Evolutionary conservation across 306 rosid genomes (phyloP).

Genomic region (Coriaria nepalensis): DNA sequence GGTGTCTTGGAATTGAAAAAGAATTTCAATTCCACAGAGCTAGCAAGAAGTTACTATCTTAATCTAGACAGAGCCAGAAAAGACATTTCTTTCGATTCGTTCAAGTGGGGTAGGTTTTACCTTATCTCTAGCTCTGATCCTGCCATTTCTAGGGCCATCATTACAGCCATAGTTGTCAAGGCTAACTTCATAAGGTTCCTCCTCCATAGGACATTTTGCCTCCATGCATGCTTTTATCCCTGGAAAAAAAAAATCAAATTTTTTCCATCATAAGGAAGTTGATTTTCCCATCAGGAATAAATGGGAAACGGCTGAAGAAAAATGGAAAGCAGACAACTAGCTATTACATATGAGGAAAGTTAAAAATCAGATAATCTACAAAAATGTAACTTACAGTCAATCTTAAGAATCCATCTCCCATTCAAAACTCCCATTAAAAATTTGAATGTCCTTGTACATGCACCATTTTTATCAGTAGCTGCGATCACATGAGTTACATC

Average conservation of each 20-base stretch:
- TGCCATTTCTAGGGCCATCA: conserved; percentile 76
- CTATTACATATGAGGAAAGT: neutral
- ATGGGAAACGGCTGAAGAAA: neutral
- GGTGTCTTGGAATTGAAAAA: too few relatives aligned
- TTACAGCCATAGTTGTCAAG: conserved; percentile 74
- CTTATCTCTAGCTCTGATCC: conserved; percentile 41
- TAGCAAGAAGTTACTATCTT: too few relatives aligned
- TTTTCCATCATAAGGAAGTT: neutral
- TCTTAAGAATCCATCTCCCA: conserved; percentile 74
- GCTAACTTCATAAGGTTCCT: conserved; percentile 61
- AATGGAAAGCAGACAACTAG: too few relatives aligned
- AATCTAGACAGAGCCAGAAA: neutral
- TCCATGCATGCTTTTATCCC: conserved; percentile 76
- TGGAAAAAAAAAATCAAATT: conserved; percentile 25
- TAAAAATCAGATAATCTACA: neutral
- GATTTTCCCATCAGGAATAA: neutral
- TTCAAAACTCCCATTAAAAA: conserved; percentile 68
- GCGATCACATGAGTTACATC: conserved; percentile 82
- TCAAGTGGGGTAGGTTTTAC: conserved; percentile 28
- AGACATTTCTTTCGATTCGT: neutral
- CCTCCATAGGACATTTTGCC: conserved; percentile 35
- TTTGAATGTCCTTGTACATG: conserved; percentile 75
- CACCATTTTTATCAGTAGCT: conserved; percentile 60
- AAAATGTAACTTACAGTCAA: conserved; percentile 51
- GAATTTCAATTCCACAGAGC: too few relatives aligned